phyloP scores from a whole-genome alignment of 257 asterid species.

The Haberlea rhodopensis region DNA sequence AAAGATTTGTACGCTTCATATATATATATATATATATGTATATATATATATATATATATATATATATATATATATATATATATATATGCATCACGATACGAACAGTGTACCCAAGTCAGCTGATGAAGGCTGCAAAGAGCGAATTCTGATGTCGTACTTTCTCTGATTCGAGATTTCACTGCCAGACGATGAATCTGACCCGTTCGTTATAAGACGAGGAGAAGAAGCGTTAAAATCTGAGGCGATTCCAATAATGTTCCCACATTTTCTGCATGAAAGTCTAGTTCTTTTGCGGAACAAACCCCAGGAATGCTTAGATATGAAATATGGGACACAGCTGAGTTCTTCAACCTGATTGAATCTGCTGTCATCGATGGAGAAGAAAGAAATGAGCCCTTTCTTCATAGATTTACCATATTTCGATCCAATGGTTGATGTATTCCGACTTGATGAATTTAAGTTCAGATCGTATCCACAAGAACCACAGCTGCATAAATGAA shows the following conservation, averaged over 20 bases:
- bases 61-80: too few relatives aligned
- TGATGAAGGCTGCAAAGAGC: conserved; percentile 72
- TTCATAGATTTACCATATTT: conserved; percentile 73
- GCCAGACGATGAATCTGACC: conserved; percentile 47
- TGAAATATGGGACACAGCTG: conserved; percentile 54
- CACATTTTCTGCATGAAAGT: conserved; percentile 76
- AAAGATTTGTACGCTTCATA: too few relatives aligned
- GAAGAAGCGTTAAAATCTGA: conserved; percentile 40
- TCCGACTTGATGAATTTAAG: conserved; percentile 77
- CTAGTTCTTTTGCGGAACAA: conserved; percentile 50
- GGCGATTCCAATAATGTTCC: conserved; percentile 64
- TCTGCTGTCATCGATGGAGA: conserved; percentile 71
- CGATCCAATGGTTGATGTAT: conserved; percentile 71
- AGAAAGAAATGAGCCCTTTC: conserved; percentile 76
- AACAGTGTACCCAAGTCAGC: conserved; percentile 50
- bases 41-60: too few relatives aligned
- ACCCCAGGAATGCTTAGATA: conserved; percentile 63
- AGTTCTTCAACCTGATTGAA: conserved; percentile 61
- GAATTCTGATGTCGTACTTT: conserved; percentile 64
- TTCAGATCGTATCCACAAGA: conserved; percentile 75
- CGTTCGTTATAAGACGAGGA: conserved; percentile 50
- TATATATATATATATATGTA: too few relatives aligned
- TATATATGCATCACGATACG: conserved; percentile 29
- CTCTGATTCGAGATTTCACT: conserved; percentile 47
- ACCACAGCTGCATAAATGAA: conserved; percentile 68